Evolutionary conservation across 345 rosid genomes (phyloP), one percentile per base, ranked within the genome.

Genomic region (Cardiospermum halicacabum): DNA sequence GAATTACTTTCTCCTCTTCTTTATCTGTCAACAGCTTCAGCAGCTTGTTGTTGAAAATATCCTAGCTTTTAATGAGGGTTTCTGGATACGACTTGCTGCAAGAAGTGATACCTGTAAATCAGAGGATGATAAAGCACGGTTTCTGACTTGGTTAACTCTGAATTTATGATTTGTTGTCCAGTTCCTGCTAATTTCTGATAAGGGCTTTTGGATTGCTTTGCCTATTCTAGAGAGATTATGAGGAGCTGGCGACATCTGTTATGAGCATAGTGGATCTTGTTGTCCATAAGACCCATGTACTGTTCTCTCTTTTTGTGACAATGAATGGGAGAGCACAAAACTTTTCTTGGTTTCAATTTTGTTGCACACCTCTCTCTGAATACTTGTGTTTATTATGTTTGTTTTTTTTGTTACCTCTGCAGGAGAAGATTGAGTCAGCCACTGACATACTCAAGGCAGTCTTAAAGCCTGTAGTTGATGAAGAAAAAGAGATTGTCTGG

Each of bases 11-110:
- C 55, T 60, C 31, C 7, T 36, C 8, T 47, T 70, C 62, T 28
- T 25, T 58, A 62, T 58, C 58, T 66, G 43, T 60, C 65, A 71
- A 72, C 94, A 93, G 97, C 89, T 90, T 72, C 89, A 75, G 75
- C 80, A 81, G 81, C 86, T 88, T 66, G 94, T 93, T 66, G 87
- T 63, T 60, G 92, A 90, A 80, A 90, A 93, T 56, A 68, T 93
- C 65, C 93, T 93, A 68, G 92, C 94, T 70, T 93, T 93, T 75
- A 85, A 88, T 61, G 90, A 81, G 74, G 81, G 64, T 11, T 90
- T 93, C 53, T 93, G 97, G 97, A 84, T 90, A 53, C 82, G 96
- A 39, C 96, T 90, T 24, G 97, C 97, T 1, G 82, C 92, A 9
- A 86, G 98, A 81, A 80, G 69, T 5, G 98, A 93, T 75, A 81